phyloP scores from a whole-genome alignment of 805 yeast species.

The Alloascoidea hylecoeti region DNA sequence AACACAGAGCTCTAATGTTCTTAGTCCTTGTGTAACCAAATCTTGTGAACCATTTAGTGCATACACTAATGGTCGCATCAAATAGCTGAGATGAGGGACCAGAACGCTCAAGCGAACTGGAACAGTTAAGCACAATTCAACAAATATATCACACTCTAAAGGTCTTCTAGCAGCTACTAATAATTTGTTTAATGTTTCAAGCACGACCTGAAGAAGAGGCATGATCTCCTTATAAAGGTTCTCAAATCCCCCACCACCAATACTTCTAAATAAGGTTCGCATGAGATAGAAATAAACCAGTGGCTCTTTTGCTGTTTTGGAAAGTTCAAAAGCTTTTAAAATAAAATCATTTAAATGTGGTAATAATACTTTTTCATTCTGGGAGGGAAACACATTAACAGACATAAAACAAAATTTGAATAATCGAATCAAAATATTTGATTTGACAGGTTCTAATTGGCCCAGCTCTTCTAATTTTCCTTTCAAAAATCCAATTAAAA shows the following conservation, averaged over 20 bases:
- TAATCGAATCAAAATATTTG: slow-evolving; percentile 70
- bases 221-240: slow-evolving; percentile 82
- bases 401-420: slow-evolving; percentile 94
- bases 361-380: slow-evolving; percentile 75
- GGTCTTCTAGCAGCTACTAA: slow-evolving; percentile 74
- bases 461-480: slow-evolving; percentile 69
- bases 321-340: slow-evolving; percentile 58
- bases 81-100: slow-evolving; percentile 80
- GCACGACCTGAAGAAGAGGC: slow-evolving; percentile 75
- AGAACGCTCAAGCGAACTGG: slow-evolving; percentile 90
- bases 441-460: slow-evolving; percentile 57
- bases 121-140: slow-evolving; percentile 87
- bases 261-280: slow-evolving; percentile 80
- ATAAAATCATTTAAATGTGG: slow-evolving; percentile 83
- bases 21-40: slow-evolving; percentile 81
- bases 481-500: slow-evolving; percentile 63
- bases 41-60: slow-evolving; percentile 89
- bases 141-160: slow-evolving; percentile 87
- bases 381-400: slow-evolving; percentile 73
- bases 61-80: slow-evolving; percentile 83
- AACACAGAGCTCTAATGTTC: slow-evolving; percentile 91
- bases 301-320: slow-evolving; percentile 85
- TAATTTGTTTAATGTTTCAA: slow-evolving; percentile 76
- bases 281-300: slow-evolving; percentile 78
- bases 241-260: slow-evolving; percentile 96